A percentile compares a stretch with the other conserved stretches of the same genome.
These are phyloP conservation scores for Myriosclerotinia duriaeana DNA, from an alignment of 2,329 filamentous ascomycete species.

Conservation along the genomic window DNA sequence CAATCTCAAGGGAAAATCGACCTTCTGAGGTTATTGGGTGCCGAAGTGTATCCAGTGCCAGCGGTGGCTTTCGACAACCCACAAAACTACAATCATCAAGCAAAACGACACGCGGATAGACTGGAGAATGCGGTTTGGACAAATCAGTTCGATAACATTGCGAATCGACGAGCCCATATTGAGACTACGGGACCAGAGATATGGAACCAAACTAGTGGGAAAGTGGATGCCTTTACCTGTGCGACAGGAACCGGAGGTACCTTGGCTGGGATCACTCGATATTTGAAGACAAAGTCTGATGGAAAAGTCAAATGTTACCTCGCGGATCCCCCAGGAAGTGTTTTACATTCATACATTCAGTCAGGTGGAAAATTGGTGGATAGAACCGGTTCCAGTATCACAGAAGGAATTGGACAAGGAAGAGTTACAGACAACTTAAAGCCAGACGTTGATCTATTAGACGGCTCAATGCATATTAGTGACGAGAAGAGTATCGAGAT, in stretches of 20 bases:
- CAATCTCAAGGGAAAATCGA: constrained; percentile 98
- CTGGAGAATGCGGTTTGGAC: constrained; percentile 94
- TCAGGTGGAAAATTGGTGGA: constrained; percentile 83
- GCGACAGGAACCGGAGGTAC: constrained; percentile 92
- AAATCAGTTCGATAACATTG: constrained; percentile 96
- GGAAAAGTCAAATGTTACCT: constrained; percentile 84
- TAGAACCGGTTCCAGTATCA: constrained; percentile 82
- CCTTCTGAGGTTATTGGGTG: constrained; percentile 82
- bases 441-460: constrained; percentile 79
- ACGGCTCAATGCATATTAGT: constrained; percentile 78
- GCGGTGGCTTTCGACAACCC: constrained; percentile 95
- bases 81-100: constrained; percentile 97
- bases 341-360: constrained; percentile 87
- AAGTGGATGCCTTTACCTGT: constrained; percentile 91
- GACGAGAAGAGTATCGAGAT: constrained; percentile 97
- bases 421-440: constrained; percentile 92
- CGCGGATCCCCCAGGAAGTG: constrained; percentile 89
- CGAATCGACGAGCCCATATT: constrained; percentile 90
- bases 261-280: constrained; percentile 82
- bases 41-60: constrained; percentile 93
- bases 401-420: constrained; percentile 95
- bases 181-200: constrained; percentile 98
- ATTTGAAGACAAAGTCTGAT: constrained; percentile 77
- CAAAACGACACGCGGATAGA: constrained; percentile 79
- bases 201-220: constrained; percentile 85